Evolutionary conservation across 2,329 filamentous ascomycete genomes (phyloP).

Genomic region (Alternaria consortialis): DNA sequence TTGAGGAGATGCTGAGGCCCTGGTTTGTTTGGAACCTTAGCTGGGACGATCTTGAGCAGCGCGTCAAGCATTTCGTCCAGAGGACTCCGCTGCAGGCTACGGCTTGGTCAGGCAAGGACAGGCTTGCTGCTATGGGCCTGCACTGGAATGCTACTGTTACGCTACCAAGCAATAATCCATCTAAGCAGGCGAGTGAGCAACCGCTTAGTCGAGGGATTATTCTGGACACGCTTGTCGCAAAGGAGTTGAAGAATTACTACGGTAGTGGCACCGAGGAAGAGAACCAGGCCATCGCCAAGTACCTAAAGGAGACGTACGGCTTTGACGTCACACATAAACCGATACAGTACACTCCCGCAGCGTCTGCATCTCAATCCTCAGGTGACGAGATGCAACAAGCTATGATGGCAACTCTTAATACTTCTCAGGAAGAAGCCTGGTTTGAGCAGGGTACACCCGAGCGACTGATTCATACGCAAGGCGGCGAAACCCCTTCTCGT

Average conservation of each 20-base stretch:
- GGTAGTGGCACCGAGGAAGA: conserved; percentile 30
- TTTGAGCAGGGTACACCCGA: neutral
- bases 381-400: conserved; percentile 21
- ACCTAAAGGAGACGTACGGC: conserved; percentile 25
- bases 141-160: conserved; percentile 18
- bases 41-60: conserved; percentile 28
- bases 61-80: conserved; percentile 30
- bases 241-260: conserved; percentile 31
- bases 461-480: neutral
- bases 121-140: conserved; percentile 38
- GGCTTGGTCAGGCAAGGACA: conserved; percentile 28
- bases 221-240: conserved; percentile 29
- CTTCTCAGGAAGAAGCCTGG: neutral
- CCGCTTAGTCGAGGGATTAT: conserved; percentile 19
- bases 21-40: conserved; percentile 23
- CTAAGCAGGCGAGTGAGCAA: conserved; percentile 5
- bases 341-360: conserved; percentile 3
- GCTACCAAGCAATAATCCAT: conserved; percentile 6
- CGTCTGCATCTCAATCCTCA: conserved; percentile 18
- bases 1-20: conserved; percentile 25
- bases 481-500: neutral
- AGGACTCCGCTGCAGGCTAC: conserved; percentile 30
- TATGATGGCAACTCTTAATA: conserved; percentile 9
- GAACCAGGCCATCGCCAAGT: conserved; percentile 29
- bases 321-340: conserved; percentile 23